Evolutionary conservation across 1,139 yeast species (phyloP).

Genomic region (Pichia sp.): DNA sequence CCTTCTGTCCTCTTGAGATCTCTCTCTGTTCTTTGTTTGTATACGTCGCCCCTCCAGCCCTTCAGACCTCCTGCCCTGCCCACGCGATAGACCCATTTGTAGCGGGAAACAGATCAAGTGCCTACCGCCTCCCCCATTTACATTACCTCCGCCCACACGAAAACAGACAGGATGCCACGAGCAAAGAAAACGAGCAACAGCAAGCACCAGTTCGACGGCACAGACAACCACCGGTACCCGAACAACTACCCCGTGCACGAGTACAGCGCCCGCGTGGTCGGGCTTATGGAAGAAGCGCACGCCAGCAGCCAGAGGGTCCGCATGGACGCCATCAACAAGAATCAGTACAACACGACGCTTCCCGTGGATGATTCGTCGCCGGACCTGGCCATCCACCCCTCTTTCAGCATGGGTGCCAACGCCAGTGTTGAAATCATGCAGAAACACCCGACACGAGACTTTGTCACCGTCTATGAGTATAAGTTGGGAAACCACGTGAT

Average conservation of each 20-base stretch:
- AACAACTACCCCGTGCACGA: conserved; percentile 26
- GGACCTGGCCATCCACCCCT: neutral
- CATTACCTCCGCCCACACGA: no score
- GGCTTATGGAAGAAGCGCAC: conserved; percentile 17
- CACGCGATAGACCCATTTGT: neutral
- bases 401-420: no score
- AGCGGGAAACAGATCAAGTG: neutral
- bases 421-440: no score
- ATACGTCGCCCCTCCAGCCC: no score
- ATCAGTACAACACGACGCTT: conserved; percentile 68
- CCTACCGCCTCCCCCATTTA: no score
- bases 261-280: conserved; percentile 10
- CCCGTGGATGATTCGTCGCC: neutral
- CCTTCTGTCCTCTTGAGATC: neutral
- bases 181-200: neutral
- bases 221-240: conserved; percentile 3
- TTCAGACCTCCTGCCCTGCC: neutral
- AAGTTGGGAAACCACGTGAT: conserved; percentile 61
- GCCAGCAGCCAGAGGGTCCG: conserved; percentile 22
- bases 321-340: conserved; percentile 34
- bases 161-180: neutral
- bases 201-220: conserved; percentile 4
- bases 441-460: conserved; percentile 30
- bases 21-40: no score
- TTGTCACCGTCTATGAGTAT: conserved; percentile 70